A percentile compares a stretch with the other conserved stretches of the same genome.
Evolutionary conservation across 805 yeast genomes (phyloP).

Genomic region (Dipodascus albidus): DNA sequence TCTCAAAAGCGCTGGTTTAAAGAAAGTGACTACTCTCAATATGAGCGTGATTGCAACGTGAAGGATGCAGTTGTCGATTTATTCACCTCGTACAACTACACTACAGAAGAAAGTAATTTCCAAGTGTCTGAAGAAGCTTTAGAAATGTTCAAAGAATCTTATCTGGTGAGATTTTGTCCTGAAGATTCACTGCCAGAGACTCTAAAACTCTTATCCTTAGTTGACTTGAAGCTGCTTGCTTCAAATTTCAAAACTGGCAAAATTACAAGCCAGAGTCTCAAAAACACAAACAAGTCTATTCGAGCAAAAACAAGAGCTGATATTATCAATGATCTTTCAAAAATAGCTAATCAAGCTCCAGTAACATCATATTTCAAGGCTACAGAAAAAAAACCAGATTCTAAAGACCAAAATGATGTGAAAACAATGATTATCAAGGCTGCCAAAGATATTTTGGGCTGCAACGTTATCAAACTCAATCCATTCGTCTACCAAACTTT

Average conservation of each 20-base stretch:
- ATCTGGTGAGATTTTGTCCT: not conserved
- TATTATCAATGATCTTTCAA: not conserved
- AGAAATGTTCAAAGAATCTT: not conserved
- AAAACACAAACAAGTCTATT: not conserved
- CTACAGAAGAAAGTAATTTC: not conserved
- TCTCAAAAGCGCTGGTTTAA: slow-evolving; percentile 1
- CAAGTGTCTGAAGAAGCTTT: not conserved
- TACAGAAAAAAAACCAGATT: not conserved
- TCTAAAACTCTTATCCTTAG: not conserved
- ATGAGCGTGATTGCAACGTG: not conserved
- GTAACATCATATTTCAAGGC: not conserved
- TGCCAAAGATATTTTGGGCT: not conserved
- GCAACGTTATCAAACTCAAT: not conserved
- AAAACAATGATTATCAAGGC: not conserved
- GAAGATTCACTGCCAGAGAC: not conserved
- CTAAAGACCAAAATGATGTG: not conserved
- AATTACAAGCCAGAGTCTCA: not conserved
- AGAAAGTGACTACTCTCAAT: not conserved
- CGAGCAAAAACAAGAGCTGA: not conserved
- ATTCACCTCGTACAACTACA: not conserved
- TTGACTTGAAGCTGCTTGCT: not conserved
- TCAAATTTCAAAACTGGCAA: not conserved
- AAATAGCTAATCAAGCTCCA: not conserved
- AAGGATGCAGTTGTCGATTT: not conserved
- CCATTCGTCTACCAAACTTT: not conserved